phyloP scores from a whole-genome alignment of 1,139 yeast species.

The Suhomyces kunorum region DNA sequence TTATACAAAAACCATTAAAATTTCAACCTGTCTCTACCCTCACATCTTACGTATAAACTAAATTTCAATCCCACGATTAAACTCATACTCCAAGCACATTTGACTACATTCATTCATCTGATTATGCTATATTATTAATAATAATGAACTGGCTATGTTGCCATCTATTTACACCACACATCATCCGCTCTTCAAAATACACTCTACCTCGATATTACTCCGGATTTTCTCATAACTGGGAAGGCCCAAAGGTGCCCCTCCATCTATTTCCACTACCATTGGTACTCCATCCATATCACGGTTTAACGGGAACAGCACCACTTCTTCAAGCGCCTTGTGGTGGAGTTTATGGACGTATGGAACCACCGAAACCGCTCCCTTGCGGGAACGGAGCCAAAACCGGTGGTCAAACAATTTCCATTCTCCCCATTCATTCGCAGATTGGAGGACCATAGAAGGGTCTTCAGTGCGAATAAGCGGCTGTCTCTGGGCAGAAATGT shows the following conservation, averaged over 20 bases:
- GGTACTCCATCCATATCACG: constrained; percentile 13
- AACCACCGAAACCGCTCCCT: constrained; percentile 14
- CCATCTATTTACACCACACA: constrained; percentile 5
- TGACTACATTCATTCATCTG: background rate
- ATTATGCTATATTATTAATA: background rate
- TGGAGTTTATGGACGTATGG: constrained; percentile 26
- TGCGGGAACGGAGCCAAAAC: constrained; percentile 32
- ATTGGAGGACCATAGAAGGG: background rate
- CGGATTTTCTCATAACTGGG: constrained; percentile 2
- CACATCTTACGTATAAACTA: no score
- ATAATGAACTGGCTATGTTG: background rate
- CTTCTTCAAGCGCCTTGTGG: background rate
- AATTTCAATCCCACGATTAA: no score
- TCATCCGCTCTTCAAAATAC: constrained; percentile 6
- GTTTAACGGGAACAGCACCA: background rate
- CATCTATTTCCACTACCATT: background rate
- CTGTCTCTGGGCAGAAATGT: constrained; percentile 5
- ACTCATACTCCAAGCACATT: background rate
- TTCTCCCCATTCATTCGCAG: constrained; percentile 3
- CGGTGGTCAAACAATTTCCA: constrained; percentile 35
- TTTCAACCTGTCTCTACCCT: no score
- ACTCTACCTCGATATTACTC: constrained; percentile 4
- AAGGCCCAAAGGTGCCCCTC: constrained; percentile 8
- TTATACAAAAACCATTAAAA: no score
- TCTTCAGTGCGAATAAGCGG: constrained; percentile 4